These are phyloP conservation scores for Termitomyces sp. DNA, from an alignment of 768 basidiomycete species.

Conservation along the genomic window DNA sequence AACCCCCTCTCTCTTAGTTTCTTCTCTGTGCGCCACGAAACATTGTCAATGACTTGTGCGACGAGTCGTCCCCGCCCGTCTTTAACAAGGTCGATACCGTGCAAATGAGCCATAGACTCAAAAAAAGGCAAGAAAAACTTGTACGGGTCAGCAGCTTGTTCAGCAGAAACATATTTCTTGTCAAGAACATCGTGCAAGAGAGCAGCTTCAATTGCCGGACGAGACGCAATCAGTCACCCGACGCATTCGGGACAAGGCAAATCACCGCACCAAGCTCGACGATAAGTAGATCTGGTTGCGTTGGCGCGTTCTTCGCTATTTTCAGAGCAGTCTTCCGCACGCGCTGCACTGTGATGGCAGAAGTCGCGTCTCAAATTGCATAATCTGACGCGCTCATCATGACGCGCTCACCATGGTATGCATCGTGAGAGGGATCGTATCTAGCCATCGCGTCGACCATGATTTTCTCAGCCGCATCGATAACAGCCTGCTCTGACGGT, in stretches of 20 bases:
- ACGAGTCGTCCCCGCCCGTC: constrained; percentile 57
- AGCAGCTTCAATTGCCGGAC: constrained; percentile 42
- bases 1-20: constrained; percentile 46
- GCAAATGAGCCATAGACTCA: constrained; percentile 30
- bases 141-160: constrained; percentile 54
- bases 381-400: neutral
- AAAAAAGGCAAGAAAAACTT: constrained; percentile 67
- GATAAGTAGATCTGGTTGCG: constrained; percentile 61
- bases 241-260: neutral
- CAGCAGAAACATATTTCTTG: constrained; percentile 71
- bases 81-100: constrained; percentile 48
- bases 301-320: constrained; percentile 47
- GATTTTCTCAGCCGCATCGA: constrained; percentile 58
- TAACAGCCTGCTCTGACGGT: constrained; percentile 40
- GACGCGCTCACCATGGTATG: constrained; percentile 56
- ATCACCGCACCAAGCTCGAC: constrained; percentile 54
- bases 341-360: constrained; percentile 55
- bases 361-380: constrained; percentile 1
- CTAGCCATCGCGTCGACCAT: constrained; percentile 71
- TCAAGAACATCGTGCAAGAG: constrained; percentile 85
- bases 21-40: constrained; percentile 85
- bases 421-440: constrained; percentile 80
- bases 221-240: neutral
- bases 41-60: constrained; percentile 63
- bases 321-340: constrained; percentile 73